Conservation (phyloP, 768 basidiomycete genomes). For the Guyanaporus albipodus region DNA sequence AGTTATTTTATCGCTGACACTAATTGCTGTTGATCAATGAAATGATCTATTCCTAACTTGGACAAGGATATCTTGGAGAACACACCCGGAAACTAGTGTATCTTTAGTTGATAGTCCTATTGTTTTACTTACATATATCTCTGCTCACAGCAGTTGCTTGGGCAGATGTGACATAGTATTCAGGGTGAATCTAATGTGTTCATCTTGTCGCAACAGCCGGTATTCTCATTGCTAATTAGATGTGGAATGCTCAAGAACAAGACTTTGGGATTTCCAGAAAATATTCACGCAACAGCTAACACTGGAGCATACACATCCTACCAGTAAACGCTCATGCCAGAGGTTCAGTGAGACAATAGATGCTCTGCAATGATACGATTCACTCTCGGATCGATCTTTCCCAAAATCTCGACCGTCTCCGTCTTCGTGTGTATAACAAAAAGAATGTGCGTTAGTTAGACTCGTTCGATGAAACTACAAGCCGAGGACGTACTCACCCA, state of each 20-base stretch:
- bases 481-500: slow-evolving; percentile 29
- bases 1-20: slow-evolving; percentile 13
- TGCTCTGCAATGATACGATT: slow-evolving; percentile 24
- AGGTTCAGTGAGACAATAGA: slow-evolving; percentile 13
- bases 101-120: slow-evolving; percentile 20
- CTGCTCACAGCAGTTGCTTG: slow-evolving; percentile 2
- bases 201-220: too few species aligned
- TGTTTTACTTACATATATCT: background rate
- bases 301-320: background rate
- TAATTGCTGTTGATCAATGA: slow-evolving; percentile 12
- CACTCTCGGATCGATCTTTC: slow-evolving; percentile 28
- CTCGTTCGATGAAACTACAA: background rate
- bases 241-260: too few species aligned
- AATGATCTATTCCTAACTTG: slow-evolving; percentile 7
- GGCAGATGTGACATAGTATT: slow-evolving; percentile 8
- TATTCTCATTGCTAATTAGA: too few species aligned
- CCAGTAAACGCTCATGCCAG: background rate
- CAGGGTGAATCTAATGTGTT: background rate
- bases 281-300: background rate
- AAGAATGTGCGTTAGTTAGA: background rate
- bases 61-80: slow-evolving; percentile 5
- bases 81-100: slow-evolving; percentile 17
- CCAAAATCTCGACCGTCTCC: slow-evolving; percentile 28
- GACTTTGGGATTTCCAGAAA: too few species aligned
- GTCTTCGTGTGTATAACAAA: slow-evolving; percentile 7